Evolutionary conservation across 2,329 filamentous ascomycete species (phyloP).

Genomic region (Botryotinia calthae): DNA sequence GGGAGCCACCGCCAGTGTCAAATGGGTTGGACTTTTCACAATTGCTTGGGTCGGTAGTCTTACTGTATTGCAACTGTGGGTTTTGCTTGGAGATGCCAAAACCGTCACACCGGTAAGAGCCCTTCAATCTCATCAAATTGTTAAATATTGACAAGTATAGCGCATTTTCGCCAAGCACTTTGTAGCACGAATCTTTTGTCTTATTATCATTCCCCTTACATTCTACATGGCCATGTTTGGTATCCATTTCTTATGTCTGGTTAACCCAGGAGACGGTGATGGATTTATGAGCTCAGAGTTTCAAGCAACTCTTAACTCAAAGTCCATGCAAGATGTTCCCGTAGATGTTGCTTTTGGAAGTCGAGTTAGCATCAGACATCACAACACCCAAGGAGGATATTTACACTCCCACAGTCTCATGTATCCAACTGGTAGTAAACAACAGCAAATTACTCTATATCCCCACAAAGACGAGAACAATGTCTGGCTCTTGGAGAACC

Average conservation of each 20-base stretch:
- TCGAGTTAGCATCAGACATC: constrained; percentile 80
- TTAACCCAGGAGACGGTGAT: constrained; percentile 94
- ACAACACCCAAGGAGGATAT: constrained; percentile 97
- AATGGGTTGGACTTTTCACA: constrained; percentile 98
- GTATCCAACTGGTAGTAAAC: constrained; percentile 96
- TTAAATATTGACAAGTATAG: constrained; percentile 40
- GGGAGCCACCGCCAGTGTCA: constrained; percentile 89
- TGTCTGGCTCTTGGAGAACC: constrained; percentile 89
- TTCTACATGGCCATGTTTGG: constrained; percentile 98
- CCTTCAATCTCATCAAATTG: neutral
- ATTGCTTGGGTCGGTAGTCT: constrained; percentile 96
- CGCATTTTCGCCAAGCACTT: constrained; percentile 92
- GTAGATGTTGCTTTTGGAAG: constrained; percentile 90
- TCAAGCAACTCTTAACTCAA: constrained; percentile 94
- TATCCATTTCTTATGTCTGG: constrained; percentile 90
- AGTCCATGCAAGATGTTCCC: constrained; percentile 92
- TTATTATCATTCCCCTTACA: constrained; percentile 81
- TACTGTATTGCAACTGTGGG: constrained; percentile 90
- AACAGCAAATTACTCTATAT: constrained; percentile 97
- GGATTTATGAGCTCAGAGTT: constrained; percentile 99
- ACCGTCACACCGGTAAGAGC: constrained; percentile 71
- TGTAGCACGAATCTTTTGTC: constrained; percentile 82
- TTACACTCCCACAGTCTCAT: constrained; percentile 95
- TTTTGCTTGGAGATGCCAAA: constrained; percentile 83
- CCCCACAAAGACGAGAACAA: constrained; percentile 99